Base-by-base conservation (phyloP, 2,329 filamentous ascomycete species). In the Aspergillus arachidicola region DNA sequence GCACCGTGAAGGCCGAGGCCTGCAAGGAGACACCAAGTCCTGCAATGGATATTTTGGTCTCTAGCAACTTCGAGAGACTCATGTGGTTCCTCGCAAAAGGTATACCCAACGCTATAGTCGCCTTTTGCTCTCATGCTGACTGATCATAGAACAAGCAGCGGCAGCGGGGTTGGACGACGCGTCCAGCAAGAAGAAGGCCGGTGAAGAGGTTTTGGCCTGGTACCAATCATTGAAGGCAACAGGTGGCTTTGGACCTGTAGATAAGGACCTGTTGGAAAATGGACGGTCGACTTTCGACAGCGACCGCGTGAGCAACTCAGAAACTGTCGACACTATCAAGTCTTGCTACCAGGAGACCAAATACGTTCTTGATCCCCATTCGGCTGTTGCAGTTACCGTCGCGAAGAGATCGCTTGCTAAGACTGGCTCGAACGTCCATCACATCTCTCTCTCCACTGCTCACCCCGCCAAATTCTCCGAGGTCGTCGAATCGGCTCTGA, bases 21-120 rank as follows among this genome's bases (percentile, higher is more conserved):
- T 58, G 55, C 66, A 94, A 93, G 81, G 94, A 96, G 81, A 99
- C 95, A 0, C 86, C 96, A 58, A 93, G 91, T 70, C 95, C 95
- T 0, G 95, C 95, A 53, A 98, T 99, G 95, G 95, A 99, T 78
- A 98, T 98, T 68, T 84, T 98, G 4, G 94, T 98, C 14, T 94
- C 91, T 28, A 95, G 91, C 77, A 99, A 99, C 83, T 98, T 99
- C 76, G 95, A 99, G 84, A 88, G 95, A 36, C 84, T 99, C 6
- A 85, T 99, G 12, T 98, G 94, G 94, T 97, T 92, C 83, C 83
- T 98, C 32, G 56, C 60, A 2, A 62, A 61, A 48, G 60, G 60
- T 61, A 54, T 26, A 23, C 45, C 11, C n/a, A 19, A 26, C 19
- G 90, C 1, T 91, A n/a, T 36, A 10, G 14, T 6, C 32, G 14